Conservation (phyloP, 805 yeast genomes). For the Kluyveromyces nonfermentans region DNA sequence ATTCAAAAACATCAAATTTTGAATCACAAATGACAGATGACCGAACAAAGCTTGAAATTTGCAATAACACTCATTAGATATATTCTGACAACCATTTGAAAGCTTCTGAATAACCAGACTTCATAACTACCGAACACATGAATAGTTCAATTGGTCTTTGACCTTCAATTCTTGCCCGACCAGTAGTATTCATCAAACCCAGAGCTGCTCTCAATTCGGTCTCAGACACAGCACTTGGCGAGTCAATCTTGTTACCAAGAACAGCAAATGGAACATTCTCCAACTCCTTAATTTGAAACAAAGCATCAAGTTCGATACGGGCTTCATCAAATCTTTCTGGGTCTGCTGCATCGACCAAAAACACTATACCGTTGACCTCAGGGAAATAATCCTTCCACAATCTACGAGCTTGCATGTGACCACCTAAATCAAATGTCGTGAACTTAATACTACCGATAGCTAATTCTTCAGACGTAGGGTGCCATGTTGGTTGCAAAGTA, state of each 20-base stretch:
- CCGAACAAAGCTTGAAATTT: background rate
- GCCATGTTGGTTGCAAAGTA: constrained; percentile 94
- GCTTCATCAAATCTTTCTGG: constrained; percentile 92
- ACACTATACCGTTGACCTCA: constrained; percentile 96
- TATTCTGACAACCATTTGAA: constrained; percentile 97
- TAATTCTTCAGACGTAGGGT: constrained; percentile 96
- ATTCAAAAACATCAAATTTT: background rate
- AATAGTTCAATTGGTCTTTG: constrained; percentile 90
- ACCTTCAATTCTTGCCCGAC: constrained; percentile 61
- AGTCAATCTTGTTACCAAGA: constrained; percentile 94
- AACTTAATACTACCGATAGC: constrained; percentile 94
- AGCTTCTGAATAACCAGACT: constrained; percentile 98
- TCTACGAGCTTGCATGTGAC: constrained; percentile 97
- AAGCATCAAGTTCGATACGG: constrained; percentile 86
- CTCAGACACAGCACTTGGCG: constrained; percentile 89
- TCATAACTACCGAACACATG: constrained; percentile 97
- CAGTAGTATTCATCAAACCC: constrained; percentile 83
- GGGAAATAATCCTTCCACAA: constrained; percentile 99
- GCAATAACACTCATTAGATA: constrained; percentile 38
- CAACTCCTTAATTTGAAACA: constrained; percentile 88
- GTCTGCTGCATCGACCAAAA: constrained; percentile 94
- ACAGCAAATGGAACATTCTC: constrained; percentile 82
- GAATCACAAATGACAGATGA: background rate
- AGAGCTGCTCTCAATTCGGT: constrained; percentile 86
- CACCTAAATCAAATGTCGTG: constrained; percentile 98